Conservation (phyloP, 169 alveolate species). For the Plasmodium gaboni region DNA sequence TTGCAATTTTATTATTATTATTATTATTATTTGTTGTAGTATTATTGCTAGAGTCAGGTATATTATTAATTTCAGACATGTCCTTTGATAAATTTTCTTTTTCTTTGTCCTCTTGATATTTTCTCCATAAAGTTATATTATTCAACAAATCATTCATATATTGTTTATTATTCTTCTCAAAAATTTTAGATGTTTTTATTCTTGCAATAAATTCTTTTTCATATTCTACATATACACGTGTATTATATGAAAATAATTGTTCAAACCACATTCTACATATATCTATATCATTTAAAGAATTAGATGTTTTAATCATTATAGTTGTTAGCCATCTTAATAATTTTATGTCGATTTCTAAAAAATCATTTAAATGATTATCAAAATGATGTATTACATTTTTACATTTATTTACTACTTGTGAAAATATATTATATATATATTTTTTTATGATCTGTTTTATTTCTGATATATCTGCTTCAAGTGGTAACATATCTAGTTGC, state of each 20-base stretch:
- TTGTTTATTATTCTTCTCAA: constrained; percentile 52
- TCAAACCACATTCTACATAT: constrained; percentile 75
- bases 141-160: constrained; percentile 42
- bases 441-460: constrained; percentile 50
- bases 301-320: constrained; percentile 55
- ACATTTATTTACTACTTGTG: constrained; percentile 29
- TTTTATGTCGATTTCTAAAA: constrained; percentile 49
- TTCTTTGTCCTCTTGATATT: constrained; percentile 47
- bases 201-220: constrained; percentile 64
- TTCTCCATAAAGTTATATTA: constrained; percentile 38
- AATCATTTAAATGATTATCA: constrained; percentile 39
- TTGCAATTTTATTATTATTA: not conserved
- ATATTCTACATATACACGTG: constrained; percentile 30
- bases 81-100: not conserved
- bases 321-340: constrained; percentile 74
- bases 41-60: not conserved
- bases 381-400: constrained; percentile 31
- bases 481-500: constrained; percentile 54
- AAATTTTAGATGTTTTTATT: constrained; percentile 41
- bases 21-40: not conserved
- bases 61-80: not conserved
- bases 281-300: constrained; percentile 47
- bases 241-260: constrained; percentile 30
- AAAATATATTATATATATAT: constrained; percentile 38
- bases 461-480: constrained; percentile 59